Evolutionary conservation across 2,329 filamentous ascomycete species (phyloP).

Genomic region (Bipolaris oryzae): DNA sequence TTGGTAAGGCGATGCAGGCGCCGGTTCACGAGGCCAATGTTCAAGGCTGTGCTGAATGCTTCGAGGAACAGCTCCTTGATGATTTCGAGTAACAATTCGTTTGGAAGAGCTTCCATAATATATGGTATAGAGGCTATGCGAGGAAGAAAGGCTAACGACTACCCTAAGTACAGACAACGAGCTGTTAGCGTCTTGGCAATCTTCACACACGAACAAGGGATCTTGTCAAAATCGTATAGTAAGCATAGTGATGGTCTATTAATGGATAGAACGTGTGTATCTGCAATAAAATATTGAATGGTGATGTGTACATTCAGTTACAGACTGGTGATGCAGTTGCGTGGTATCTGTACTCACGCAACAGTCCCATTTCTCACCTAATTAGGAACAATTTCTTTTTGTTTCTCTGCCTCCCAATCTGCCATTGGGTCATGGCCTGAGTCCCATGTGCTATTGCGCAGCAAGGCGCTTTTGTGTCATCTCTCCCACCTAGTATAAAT

Average conservation of each 20-base stretch:
- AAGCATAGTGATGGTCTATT: neutral
- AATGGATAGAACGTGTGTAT: neutral
- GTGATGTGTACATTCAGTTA: slow-evolving; percentile 9
- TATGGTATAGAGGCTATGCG: neutral
- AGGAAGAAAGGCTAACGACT: neutral
- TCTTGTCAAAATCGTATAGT: neutral
- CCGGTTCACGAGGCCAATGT: slow-evolving; percentile 6
- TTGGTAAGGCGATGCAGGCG: slow-evolving; percentile 7
- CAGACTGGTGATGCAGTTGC: slow-evolving; percentile 20
- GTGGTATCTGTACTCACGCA: slow-evolving; percentile 9
- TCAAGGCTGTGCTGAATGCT: neutral
- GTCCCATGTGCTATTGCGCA: slow-evolving; percentile 8
- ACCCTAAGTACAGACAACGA: no score
- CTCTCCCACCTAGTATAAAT: slow-evolving; percentile 11
- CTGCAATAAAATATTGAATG: neutral
- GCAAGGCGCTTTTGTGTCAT: slow-evolving; percentile 4
- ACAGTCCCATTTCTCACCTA: slow-evolving; percentile 19
- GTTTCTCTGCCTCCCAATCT: neutral
- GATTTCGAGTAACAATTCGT: slow-evolving; percentile 11
- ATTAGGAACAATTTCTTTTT: slow-evolving; percentile 4
- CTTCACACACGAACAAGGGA: neutral
- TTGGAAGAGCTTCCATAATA: slow-evolving; percentile 7
- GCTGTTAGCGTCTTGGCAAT: slow-evolving; percentile 1
- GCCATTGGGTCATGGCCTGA: slow-evolving; percentile 15
- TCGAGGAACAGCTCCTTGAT: neutral